A percentile compares a stretch with the other conserved stretches of the same genome.
phyloP scores from a whole-genome alignment of 257 asterid species.

The Perilla frutescens region DNA sequence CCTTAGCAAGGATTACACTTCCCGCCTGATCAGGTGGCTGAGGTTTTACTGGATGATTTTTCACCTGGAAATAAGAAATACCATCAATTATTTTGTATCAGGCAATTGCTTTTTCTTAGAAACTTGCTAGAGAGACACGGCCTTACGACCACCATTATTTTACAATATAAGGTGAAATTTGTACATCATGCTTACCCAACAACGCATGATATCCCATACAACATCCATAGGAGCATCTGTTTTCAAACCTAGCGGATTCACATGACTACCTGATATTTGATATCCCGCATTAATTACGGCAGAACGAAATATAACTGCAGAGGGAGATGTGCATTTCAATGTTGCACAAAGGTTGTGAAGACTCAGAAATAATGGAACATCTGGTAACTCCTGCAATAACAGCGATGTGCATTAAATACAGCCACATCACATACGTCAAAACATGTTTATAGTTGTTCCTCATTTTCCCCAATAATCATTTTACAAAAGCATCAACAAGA shows the following conservation, averaged over 20 bases:
- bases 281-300: slow-evolving; percentile 97
- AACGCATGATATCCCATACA: slow-evolving; percentile 98
- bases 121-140: too few relatives aligned
- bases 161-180: background rate
- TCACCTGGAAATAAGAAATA: slow-evolving; percentile 55
- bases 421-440: background rate
- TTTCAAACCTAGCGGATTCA: slow-evolving; percentile 83
- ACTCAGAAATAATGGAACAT: slow-evolving; percentile 90
- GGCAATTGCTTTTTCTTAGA: background rate
- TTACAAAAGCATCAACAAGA: background rate
- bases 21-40: slow-evolving; percentile 88
- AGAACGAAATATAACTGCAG: slow-evolving; percentile 91
- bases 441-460: background rate
- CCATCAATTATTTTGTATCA: slow-evolving; percentile 12
- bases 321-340: slow-evolving; percentile 92
- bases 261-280: slow-evolving; percentile 95
- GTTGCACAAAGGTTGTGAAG: slow-evolving; percentile 93
- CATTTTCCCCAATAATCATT: background rate
- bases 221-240: slow-evolving; percentile 98
- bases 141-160: background rate
- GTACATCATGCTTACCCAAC: slow-evolving; percentile 70
- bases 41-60: slow-evolving; percentile 90
- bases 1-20: slow-evolving; percentile 81
- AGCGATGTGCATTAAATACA: background rate
- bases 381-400: slow-evolving; percentile 80